Base-by-base conservation (phyloP, 306 rosid genomes). In the Carpinus viminea region DNA sequence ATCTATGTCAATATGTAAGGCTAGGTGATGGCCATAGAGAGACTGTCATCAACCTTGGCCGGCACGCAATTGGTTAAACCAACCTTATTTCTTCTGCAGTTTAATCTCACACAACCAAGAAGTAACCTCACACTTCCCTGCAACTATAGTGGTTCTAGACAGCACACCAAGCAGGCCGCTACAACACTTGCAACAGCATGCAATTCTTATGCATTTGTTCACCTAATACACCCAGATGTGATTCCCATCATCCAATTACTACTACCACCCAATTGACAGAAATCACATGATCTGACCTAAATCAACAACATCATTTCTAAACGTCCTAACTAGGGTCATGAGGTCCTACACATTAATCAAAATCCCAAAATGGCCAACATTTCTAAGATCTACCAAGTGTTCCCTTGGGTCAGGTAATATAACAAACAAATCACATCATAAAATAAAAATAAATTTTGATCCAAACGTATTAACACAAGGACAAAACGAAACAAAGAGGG, bases 71-170 rank as follows among this genome's bases (percentile, higher is more conserved):
- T 69, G 53, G 55, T 38, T 54, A 38, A 45, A 18, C 54, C 53
- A 43, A 43, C 31, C 53, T 5, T 8, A 68, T 68, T 4, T 12
- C 53, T 68, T n/a, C 1, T 1, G 11, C 66, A 74, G 60, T 70
- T n/a, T 21, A 59, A 26, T 24, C 34, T 11, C 38, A 24, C 57
- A 26, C 78, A 80, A 76, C 69, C 53, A 68, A 2, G 34, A 16
- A 60, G 41, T 46, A 72, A 54, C 73, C 68, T 50, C 17, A 60
- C 34, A 72, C 50, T n/a, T 55, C 69, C 43, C 56, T 28, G 60
- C 74, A 75, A 62, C n/a, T 62, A 41, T 62, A 34, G 69, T 12
- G 34, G 69, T 31, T 62, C 41, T 31, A 8, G 18, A 62, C 61
- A 62, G 8, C 18, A 43, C 8, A 34, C 5, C 69, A 3, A 13